These are phyloP conservation scores for Kazachstania martiniae DNA, from an alignment of 805 yeast species.

Conservation along the genomic window DNA sequence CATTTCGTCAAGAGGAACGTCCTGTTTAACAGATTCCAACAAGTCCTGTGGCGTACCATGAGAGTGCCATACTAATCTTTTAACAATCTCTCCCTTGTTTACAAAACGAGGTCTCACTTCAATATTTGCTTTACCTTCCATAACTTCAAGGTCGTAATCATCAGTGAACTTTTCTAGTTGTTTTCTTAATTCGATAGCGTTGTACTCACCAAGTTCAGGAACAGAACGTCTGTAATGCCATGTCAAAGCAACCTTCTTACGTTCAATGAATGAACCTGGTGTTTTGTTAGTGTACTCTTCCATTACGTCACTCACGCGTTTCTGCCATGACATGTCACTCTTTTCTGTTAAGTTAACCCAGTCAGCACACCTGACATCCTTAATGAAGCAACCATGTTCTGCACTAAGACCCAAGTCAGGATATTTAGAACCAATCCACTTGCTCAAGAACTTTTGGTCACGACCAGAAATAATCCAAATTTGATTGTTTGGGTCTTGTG, in stretches of 20 bases:
- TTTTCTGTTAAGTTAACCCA: constrained; percentile 84
- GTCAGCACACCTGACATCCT: constrained; percentile 45
- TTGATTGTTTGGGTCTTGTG: constrained; percentile 69
- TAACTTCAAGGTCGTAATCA: constrained; percentile 79
- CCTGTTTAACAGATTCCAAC: constrained; percentile 24
- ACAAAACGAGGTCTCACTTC: constrained; percentile 95
- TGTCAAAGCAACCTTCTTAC: constrained; percentile 85
- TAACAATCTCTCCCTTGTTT: constrained; percentile 94
- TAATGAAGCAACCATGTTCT: constrained; percentile 95
- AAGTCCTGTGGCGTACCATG: constrained; percentile 47
- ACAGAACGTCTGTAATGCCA: constrained; percentile 97
- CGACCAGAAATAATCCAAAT: constrained; percentile 96
- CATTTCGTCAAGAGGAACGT: constrained; percentile 32
- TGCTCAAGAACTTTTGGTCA: constrained; percentile 79
- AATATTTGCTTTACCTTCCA: constrained; percentile 94
- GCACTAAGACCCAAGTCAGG: constrained; percentile 75
- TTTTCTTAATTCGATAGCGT: constrained; percentile 62
- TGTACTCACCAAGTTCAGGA: constrained; percentile 84
- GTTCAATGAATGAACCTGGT: constrained; percentile 80
- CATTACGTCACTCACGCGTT: constrained; percentile 65
- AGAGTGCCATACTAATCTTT: constrained; percentile 54
- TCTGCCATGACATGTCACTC: constrained; percentile 91
- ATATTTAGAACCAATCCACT: constrained; percentile 68
- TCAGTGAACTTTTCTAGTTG: constrained; percentile 53
- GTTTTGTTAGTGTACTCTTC: constrained; percentile 73